Evolutionary conservation across 768 basidiomycete genomes (phyloP), one percentile per base, ranked within the genome.

Genomic region (Mycena leptocephala): DNA sequence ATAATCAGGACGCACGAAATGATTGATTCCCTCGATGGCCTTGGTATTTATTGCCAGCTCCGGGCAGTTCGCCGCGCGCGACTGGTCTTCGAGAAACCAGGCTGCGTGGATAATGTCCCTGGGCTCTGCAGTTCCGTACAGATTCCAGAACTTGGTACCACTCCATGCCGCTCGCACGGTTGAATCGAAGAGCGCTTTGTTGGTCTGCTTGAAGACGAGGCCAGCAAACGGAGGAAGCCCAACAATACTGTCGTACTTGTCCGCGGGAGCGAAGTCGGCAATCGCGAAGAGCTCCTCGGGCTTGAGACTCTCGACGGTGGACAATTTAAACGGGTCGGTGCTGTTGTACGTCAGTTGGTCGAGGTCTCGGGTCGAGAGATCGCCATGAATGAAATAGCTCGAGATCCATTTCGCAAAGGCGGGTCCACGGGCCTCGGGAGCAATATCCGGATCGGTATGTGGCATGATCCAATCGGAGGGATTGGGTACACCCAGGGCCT

Each of bases 391-490:
- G 46, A 79, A 80, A 46, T 78, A 75, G 22, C 48, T 33, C 20
- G 76, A 74, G 35, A 83, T 63, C 83, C 83, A 84, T 33, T 78
- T 58, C 1, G 39, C 78, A 32, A 85, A 82, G 0, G 72, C 79
- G 26, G 37, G 51, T 16, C 66, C 71, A 13, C 80, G 76, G 11
- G 75, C 69, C 30, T 81, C 81, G 0, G 77, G 67, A 2, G 78
- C 18, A 14, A 84, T 74, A 1, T 32, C 59, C 26, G 80, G 79
- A 51, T 83, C 83, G 62, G 74, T 81, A 8, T 83, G 79, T 5
- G 83, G 81, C 24, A 81, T 66, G 48, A 80, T 78, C 30, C 72
- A 66, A 41, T 74, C 78, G 5, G 80, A 22, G 9, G 77, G 74
- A n/a, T 0, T 39, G 9, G 72, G 72, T 14, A 81, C 64, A 14